Conservation (phyloP, 1,284 basidiomycete genomes). For the Tetrapyrgos nigripes region DNA sequence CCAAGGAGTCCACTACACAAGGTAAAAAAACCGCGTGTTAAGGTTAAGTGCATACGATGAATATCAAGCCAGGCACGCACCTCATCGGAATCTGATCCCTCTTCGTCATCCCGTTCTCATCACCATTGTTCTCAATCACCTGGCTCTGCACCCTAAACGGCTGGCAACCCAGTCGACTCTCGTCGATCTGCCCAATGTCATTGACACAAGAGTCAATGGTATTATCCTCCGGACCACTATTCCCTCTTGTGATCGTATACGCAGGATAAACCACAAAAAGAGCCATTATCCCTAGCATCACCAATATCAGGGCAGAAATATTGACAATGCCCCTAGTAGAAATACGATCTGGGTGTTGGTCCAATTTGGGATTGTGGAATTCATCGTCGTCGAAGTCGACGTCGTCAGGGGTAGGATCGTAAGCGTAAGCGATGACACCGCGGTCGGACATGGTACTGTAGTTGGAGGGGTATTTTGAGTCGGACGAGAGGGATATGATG, state of each 20-base stretch:
- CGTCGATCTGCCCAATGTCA: conserved; percentile 9
- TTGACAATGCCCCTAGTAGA: conserved; percentile 9
- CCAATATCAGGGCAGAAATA: background rate
- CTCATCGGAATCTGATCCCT: background rate
- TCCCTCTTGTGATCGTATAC: background rate
- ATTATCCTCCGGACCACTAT: background rate
- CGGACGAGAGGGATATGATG: conserved; percentile 12
- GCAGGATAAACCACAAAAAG: conserved; percentile 10
- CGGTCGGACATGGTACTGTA: background rate
- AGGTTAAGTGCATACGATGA: too few relatives aligned
- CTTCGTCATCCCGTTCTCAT: background rate
- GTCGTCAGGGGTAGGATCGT: conserved; percentile 2
- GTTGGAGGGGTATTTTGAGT: conserved; percentile 13
- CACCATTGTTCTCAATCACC: background rate
- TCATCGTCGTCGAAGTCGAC: conserved; percentile 3
- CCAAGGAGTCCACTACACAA: background rate
- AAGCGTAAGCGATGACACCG: conserved; percentile 11
- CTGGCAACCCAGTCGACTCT: background rate
- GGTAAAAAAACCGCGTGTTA: too few relatives aligned
- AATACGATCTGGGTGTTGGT: background rate
- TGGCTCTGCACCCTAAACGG: background rate
- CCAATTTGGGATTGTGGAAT: background rate
- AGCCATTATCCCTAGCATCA: background rate
- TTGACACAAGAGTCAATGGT: conserved; percentile 10
- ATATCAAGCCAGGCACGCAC: too few relatives aligned